Evolutionary conservation across 306 rosid species (phyloP), one percentile per base, ranked within the genome.

Genomic region (Cucurbita moschata): DNA sequence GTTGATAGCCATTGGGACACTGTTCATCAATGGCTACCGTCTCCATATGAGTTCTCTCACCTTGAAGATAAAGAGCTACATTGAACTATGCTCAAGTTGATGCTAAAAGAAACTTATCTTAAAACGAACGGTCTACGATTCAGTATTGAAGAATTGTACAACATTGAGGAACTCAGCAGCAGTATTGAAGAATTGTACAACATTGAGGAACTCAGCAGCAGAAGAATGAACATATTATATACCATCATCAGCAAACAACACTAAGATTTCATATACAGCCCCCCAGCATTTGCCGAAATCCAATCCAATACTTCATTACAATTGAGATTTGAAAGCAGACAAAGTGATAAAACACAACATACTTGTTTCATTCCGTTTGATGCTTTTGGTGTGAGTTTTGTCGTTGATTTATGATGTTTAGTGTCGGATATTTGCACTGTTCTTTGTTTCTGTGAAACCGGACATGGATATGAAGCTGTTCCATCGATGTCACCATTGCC

Each of bases 161-260:
- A 67, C 51, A 67, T 2, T 44, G 72, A 30, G 35, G 35, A 46
- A 46, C 35, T 69, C 58, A 47, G 21, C 42, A 69, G 44, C 19
- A 69, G 46, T 23, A 42, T 47, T 14, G 30, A 13, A 47, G 59
- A 15, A 26, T 13, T 12, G 19, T 21, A 21, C 3, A 5, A 67
- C 51, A 67, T 2, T 44, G 72, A 30, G 35, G 35, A 46, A 46
- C 35, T 69, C 58, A 47, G 21, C 42, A 69, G 44, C 19, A 69
- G 46, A 69, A 69, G 74, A 69, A 69, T 30, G 59, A 69, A 69
- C 30, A 26, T 50, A 50, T 49, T 69, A 69, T 69, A 59, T 69
- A 49, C 74, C 26, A 69, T 69, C n/a, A 66, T 43, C 58, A 49
- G 15, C 74, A 69, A 69, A 50, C 58, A 69, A 69, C 59, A 16